phyloP scores from a whole-genome alignment of 225 moss, liverwort and hornwort species.

The Anthoceros angustus region DNA sequence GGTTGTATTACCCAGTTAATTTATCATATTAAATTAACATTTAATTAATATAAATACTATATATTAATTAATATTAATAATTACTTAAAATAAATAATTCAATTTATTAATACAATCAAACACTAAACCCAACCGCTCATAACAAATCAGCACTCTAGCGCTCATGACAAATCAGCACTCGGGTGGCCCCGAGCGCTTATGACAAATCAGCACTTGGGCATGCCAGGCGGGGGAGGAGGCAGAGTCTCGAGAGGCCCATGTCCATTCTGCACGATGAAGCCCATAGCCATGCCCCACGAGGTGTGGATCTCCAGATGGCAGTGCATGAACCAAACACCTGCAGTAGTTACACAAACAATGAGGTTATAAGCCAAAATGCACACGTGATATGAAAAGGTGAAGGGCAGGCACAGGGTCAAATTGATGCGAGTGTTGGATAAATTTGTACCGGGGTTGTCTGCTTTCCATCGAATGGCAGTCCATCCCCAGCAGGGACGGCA shows the following conservation, averaged over 20 bases:
- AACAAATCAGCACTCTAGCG: too few species aligned
- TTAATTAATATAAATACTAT: too few species aligned
- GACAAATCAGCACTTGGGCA: neutral
- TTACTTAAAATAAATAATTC: too few species aligned
- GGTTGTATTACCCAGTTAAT: too few species aligned
- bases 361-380: neutral
- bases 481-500: neutral
- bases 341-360: neutral
- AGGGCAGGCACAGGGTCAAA: neutral
- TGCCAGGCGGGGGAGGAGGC: neutral
- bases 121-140: too few species aligned
- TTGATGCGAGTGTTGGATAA: neutral
- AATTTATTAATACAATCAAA: too few species aligned
- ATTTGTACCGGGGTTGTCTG: neutral
- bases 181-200: too few species aligned
- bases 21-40: too few species aligned
- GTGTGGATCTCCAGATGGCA: neutral
- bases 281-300: neutral
- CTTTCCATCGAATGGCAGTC: slow-evolving; percentile 2
- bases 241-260: neutral
- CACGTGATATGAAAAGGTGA: too few species aligned
- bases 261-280: neutral
- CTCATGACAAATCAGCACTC: too few species aligned
- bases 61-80: too few species aligned
- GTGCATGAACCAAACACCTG: neutral